Conservation (phyloP, 1,139 yeast species). For the Blastobotrys aristatus region DNA sequence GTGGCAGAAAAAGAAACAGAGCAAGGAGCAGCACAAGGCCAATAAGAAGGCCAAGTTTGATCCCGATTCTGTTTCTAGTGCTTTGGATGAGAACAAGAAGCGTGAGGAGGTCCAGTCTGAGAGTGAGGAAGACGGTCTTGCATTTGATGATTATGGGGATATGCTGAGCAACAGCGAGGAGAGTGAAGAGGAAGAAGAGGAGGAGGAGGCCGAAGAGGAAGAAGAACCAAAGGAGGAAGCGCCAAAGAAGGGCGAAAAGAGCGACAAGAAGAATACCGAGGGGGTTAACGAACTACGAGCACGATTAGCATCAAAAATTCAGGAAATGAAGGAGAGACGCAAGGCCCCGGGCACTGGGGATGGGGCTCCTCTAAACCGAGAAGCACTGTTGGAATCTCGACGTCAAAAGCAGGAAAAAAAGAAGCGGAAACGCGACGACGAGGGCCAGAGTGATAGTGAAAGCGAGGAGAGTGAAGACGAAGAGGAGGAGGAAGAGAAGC, state of each 20-base stretch:
- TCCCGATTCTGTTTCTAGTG: slow-evolving; percentile 60
- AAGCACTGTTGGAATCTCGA: slow-evolving; percentile 39
- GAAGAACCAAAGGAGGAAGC: slow-evolving; percentile 6
- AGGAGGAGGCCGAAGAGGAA: slow-evolving; percentile 13
- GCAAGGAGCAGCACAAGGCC: slow-evolving; percentile 57
- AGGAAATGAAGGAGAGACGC: slow-evolving; percentile 66
- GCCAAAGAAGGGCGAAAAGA: slow-evolving; percentile 12
- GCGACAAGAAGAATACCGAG: slow-evolving; percentile 16
- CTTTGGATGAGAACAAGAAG: slow-evolving; percentile 57
- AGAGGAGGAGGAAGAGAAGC: slow-evolving; percentile 18
- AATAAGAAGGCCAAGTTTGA: slow-evolving; percentile 70
- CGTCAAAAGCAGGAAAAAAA: slow-evolving; percentile 38
- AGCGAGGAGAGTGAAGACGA: slow-evolving; percentile 14
- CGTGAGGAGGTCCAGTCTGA: slow-evolving; percentile 37
- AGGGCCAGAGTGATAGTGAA: slow-evolving; percentile 17
- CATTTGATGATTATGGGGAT: slow-evolving; percentile 3
- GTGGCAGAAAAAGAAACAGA: slow-evolving; percentile 74
- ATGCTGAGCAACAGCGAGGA: neutral
- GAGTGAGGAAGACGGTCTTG: slow-evolving; percentile 5
- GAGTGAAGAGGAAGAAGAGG: neutral
- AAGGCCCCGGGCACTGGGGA: slow-evolving; percentile 83
- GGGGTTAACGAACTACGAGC: slow-evolving; percentile 60
- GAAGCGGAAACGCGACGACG: slow-evolving; percentile 30
- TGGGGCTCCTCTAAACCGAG: slow-evolving; percentile 69
- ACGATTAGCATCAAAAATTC: slow-evolving; percentile 69